These are phyloP conservation scores for Knufia fluminis DNA, from an alignment of 2,329 filamentous ascomycete species.

Conservation along the genomic window DNA sequence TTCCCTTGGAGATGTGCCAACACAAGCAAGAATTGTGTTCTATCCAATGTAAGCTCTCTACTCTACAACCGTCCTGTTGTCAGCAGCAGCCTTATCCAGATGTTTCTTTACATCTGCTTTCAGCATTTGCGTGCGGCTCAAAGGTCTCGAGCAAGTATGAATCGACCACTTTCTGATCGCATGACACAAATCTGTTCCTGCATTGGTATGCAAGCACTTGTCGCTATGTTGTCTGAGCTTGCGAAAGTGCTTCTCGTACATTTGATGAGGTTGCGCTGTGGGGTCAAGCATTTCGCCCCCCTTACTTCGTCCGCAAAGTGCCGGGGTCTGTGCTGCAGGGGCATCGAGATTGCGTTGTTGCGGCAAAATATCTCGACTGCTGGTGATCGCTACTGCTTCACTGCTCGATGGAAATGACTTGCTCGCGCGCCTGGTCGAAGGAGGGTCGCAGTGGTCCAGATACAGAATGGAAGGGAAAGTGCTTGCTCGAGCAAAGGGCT, in stretches of 20 bases:
- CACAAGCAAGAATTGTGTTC: too few species aligned
- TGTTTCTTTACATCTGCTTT: too few species aligned
- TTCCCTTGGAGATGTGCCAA: too few species aligned
- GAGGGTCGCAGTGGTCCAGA: not conserved
- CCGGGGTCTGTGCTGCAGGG: constrained; percentile 3
- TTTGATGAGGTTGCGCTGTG: not conserved
- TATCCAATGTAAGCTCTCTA: too few species aligned
- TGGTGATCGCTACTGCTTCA: not conserved
- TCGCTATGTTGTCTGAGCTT: constrained; percentile 2
- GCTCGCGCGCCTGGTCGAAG: not conserved
- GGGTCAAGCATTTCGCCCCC: not conserved
- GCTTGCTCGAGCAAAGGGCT: constrained; percentile 7
- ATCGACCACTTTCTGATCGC: too few species aligned
- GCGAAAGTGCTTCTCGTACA: not conserved
- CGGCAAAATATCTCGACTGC: not conserved
- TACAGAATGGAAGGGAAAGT: not conserved
- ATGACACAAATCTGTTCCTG: not conserved
- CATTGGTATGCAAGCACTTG: not conserved
- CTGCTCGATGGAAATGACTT: not conserved
- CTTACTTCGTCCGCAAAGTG: constrained; percentile 1
- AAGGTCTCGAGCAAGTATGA: too few species aligned
- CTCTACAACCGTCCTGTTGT: too few species aligned
- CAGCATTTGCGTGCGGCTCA: too few species aligned
- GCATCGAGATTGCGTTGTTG: not conserved
- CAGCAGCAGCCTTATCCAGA: too few species aligned